Conservation (phyloP, 345 rosid species). For the Brassica incana region DNA sequence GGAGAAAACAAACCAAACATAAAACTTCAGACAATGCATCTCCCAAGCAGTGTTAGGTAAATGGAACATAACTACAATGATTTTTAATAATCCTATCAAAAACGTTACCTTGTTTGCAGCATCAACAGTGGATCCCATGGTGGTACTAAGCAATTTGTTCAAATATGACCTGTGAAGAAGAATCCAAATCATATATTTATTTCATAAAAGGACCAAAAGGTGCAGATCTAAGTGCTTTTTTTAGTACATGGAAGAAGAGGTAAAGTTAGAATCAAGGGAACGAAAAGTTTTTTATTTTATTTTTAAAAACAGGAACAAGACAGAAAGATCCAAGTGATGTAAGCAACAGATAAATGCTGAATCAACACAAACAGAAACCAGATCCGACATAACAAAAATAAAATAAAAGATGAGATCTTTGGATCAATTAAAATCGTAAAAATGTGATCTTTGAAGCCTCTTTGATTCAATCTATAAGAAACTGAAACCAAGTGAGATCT, state of each 20-base stretch:
- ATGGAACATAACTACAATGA: not conserved
- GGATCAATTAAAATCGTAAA: not conserved
- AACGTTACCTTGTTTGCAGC: constrained; percentile 55
- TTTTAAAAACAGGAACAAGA: not conserved
- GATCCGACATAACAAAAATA: constrained; percentile 28
- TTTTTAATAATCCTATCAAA: not conserved
- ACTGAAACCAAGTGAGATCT: constrained; percentile 23
- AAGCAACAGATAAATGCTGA: constrained; percentile 19
- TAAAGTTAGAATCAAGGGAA: not conserved
- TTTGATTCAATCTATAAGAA: not conserved
- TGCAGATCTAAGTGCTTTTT: constrained; percentile 6
- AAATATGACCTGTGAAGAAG: constrained; percentile 21
- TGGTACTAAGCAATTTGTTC: not conserved
- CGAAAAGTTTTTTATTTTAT: not conserved
- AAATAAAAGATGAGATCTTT: not conserved
- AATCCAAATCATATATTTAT: not conserved
- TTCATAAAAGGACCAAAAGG: not conserved
- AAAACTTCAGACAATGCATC: not conserved
- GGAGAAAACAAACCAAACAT: constrained; percentile 25
- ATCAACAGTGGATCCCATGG: constrained; percentile 65
- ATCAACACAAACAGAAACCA: constrained; percentile 4
- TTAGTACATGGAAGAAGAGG: not conserved
- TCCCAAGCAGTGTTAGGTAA: not conserved
- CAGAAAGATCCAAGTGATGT: constrained; percentile 23
- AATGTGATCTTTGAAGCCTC: not conserved